Conservation (phyloP, 257 asterid genomes). For the Fraxinus anomala region DNA sequence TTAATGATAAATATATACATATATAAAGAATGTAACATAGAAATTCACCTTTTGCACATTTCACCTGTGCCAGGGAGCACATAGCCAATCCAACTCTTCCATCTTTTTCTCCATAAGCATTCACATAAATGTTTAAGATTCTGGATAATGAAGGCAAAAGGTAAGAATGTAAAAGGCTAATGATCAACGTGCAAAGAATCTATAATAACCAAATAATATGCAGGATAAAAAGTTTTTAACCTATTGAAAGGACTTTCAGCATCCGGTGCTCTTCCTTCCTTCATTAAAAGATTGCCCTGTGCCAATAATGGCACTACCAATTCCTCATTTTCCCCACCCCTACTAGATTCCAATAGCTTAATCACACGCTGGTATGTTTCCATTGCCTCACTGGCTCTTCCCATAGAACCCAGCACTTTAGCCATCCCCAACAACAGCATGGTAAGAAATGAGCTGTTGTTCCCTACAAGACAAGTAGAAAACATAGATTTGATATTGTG, state of each 20-base stretch:
- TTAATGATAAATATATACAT: constrained; percentile 3
- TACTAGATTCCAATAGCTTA: constrained; percentile 52
- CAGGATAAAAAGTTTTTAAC: constrained; percentile 39
- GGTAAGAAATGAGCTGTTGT: constrained; percentile 52
- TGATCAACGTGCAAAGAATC: constrained; percentile 19
- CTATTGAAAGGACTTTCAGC: constrained; percentile 71
- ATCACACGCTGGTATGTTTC: constrained; percentile 59
- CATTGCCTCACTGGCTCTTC: constrained; percentile 62
- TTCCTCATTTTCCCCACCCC: constrained; percentile 56
- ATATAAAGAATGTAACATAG: constrained; percentile 3
- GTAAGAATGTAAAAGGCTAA: constrained; percentile 22
- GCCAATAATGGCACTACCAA: constrained; percentile 65
- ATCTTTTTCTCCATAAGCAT: constrained; percentile 72
- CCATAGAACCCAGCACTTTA: constrained; percentile 52
- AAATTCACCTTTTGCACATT: constrained; percentile 79
- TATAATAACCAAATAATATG: constrained; percentile 7
- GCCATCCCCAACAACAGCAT: constrained; percentile 82
- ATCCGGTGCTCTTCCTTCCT: constrained; percentile 65
- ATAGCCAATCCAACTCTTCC: constrained; percentile 82
- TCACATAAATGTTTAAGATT: constrained; percentile 54
- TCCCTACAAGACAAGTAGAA: constrained; percentile 44
- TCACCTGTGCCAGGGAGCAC: constrained; percentile 84
- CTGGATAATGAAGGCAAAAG: constrained; percentile 40
- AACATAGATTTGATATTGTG: constrained; percentile 11
- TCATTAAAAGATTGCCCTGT: constrained; percentile 68